phyloP scores from a whole-genome alignment of 1,284 basidiomycete genomes.

The Leccinum angustisporum region DNA sequence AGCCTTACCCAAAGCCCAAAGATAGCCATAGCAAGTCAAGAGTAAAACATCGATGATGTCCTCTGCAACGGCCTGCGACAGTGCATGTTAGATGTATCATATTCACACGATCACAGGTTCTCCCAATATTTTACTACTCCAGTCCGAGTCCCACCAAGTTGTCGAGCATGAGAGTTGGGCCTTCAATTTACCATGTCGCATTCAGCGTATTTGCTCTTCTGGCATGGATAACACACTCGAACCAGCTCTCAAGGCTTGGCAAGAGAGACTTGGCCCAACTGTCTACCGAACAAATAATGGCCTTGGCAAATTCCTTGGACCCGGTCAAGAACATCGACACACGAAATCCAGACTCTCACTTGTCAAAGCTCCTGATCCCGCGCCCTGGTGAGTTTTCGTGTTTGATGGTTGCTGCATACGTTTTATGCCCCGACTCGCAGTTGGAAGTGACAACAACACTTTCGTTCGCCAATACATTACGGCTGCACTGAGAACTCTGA shows the following conservation, averaged over 20 bases:
- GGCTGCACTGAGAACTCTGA: slow-evolving; percentile 61
- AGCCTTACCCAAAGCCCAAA: slow-evolving; percentile 76
- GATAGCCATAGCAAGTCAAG: slow-evolving; percentile 56
- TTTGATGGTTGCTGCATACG: slow-evolving; percentile 5
- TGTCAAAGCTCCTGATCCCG: slow-evolving; percentile 82
- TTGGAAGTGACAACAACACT: slow-evolving; percentile 76
- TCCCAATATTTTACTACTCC: background rate
- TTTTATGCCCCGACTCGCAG: slow-evolving; percentile 35
- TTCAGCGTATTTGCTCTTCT: slow-evolving; percentile 19
- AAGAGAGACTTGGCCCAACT: slow-evolving; percentile 50
- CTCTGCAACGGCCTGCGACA: background rate
- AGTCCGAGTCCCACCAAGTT: background rate
- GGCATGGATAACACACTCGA: slow-evolving; percentile 26
- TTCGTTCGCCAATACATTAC: slow-evolving; percentile 78
- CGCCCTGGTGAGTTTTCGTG: slow-evolving; percentile 61
- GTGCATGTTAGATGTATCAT: background rate
- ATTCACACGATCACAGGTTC: background rate
- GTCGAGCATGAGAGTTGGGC: slow-evolving; percentile 22
- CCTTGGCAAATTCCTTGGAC: slow-evolving; percentile 55
- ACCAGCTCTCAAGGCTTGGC: slow-evolving; percentile 33
- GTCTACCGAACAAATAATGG: slow-evolving; percentile 49
- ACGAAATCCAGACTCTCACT: slow-evolving; percentile 64
- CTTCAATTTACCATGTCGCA: slow-evolving; percentile 3
- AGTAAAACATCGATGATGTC: slow-evolving; percentile 5
- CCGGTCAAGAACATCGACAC: slow-evolving; percentile 68